Evolutionary conservation across 192 early-diverging fungal species (phyloP), one percentile per base, ranked within the genome.

Genomic region (Kappamyces sp.): DNA sequence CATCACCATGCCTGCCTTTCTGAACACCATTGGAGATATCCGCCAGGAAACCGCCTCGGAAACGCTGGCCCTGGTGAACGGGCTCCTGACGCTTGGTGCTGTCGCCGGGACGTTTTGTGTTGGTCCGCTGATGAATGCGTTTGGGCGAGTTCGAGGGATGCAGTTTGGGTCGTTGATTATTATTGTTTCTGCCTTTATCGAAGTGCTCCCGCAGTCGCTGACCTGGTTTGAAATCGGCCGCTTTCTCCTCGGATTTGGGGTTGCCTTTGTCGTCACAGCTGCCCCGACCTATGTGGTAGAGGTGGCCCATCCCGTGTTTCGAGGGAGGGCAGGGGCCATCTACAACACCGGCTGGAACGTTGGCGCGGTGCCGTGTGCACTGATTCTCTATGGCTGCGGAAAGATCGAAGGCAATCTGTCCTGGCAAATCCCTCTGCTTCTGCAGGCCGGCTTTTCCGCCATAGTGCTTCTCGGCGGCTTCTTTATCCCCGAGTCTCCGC

Each of bases 401-500:
- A 51, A 47, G 11, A 30, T 14, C 36, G 40, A 33, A 2, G 67
- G 69, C 35, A 68, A 72, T 52, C 63, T 65, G 14, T 60, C 75
- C 0, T 84, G 81, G 79, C 74, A 74, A 47, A 62, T 79, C 61
- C 73, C 76, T 46, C 66, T 78, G 57, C 73, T 59, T 4, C 60
- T 81, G 2, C 81, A 83, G 38, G 74, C 71, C 12, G 66, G 72
- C 34, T 75, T 70, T 0, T 76, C 79, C 1, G 69, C 57, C 0
- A 39, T 84, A 12, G 75, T 79, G 45, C 65, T 81, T 33, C 61
- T 76, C 59, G 69, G 75, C 41, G 41, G 72, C 55, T 71, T 73
- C 6, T 76, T 83, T 70, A 70, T 86, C 43, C 81, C 84, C 38
- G 83, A 75, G 62, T 91, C 91, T 4, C 89, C 91, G 5, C 87